Base-by-base conservation (phyloP, 2,329 filamentous ascomycete genomes). In the Lasiodiplodia sp. region DNA sequence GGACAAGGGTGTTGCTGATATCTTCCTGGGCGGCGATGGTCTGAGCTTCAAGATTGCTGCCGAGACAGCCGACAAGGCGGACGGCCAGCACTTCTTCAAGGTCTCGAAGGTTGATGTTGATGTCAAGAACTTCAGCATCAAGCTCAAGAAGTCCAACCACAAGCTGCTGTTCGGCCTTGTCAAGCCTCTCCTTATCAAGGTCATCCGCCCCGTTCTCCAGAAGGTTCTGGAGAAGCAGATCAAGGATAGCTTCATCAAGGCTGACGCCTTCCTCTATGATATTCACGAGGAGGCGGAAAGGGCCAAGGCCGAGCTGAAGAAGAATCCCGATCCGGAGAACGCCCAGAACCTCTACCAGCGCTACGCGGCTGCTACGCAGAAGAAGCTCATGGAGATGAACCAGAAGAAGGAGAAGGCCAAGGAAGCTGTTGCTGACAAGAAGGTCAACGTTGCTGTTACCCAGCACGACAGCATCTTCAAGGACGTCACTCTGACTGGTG, bases 391-490 rank as follows among this genome's bases (percentile, higher is more conserved):
- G 70, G 87, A 94, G 79, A 90, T 89, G 81, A 92, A 96, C 84
- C 82, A 94, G 83, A 91, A 96, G 88, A 90, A 89, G 51, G 82
- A 92, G 78, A 81, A 85, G 34, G 75, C 83, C 11, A 83, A 82
- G 73, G 75, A 79, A 69, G 74, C 70, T 65, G 71, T 80, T 69
- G 83, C 88, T 63, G 89, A 92, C 74, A 93, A 89, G 78, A 89
- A 91, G 82, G 88, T 94, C 79, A 96, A 96, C 79, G 83, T 94
- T 55, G 91, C 92, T n/a, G 84, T 94, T 72, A 96, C 94, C 51
- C 89, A 94, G 82, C 88, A 97, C 73, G 93, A 97, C 77, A 94
- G 92, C 72, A 93, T 98, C 72, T 97, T 99, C 90, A 91, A 93
- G 76, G 85, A 95, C 77, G 90, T 99, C 77, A 87, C 90, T 68